Evolutionary conservation across 495 filamentous ascomycete species (phyloP).

Genomic region (Neurospora sp.): DNA sequence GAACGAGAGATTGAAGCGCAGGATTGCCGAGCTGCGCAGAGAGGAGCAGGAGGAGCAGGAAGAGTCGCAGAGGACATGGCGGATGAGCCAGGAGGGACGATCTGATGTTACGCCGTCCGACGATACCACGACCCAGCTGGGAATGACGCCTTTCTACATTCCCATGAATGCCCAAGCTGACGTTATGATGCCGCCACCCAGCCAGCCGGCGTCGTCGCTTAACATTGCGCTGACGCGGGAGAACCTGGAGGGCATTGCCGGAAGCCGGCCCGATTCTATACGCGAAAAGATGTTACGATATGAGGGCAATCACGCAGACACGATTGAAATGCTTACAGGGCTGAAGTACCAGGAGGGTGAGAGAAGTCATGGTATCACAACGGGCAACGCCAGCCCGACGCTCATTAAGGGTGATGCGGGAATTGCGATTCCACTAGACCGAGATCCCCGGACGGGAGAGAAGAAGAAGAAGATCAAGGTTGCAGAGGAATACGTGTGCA

Average conservation of each 20-base stretch:
- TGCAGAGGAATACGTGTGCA: constrained; percentile 90
- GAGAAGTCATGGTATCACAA: constrained; percentile 78
- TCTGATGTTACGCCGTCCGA: constrained; percentile 48
- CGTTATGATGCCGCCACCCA: constrained; percentile 56
- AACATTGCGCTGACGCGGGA: constrained; percentile 62
- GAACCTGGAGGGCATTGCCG: constrained; percentile 67
- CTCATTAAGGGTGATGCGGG: constrained; percentile 80
- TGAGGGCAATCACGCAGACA: constrained; percentile 72
- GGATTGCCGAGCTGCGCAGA: constrained; percentile 72
- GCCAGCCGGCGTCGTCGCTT: constrained; percentile 46
- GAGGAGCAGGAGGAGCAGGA: constrained; percentile 76
- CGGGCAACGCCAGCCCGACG: constrained; percentile 66
- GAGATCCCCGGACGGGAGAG: constrained; percentile 56
- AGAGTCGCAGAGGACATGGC: constrained; percentile 40
- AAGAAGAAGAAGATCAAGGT: constrained; percentile 85
- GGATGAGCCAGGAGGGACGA: constrained; percentile 41
- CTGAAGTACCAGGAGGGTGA: constrained; percentile 84
- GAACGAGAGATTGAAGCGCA: constrained; percentile 76
- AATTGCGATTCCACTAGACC: constrained; percentile 70
- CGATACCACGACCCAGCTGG: constrained; percentile 15
- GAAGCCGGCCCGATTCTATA: constrained; percentile 60
- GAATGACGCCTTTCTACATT: constrained; percentile 7
- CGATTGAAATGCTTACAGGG: constrained; percentile 90
- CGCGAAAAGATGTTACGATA: constrained; percentile 66
- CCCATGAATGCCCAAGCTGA: constrained; percentile 19